Base-by-base conservation (phyloP, 331 rosid genomes). In the Quercus phellos region DNA sequence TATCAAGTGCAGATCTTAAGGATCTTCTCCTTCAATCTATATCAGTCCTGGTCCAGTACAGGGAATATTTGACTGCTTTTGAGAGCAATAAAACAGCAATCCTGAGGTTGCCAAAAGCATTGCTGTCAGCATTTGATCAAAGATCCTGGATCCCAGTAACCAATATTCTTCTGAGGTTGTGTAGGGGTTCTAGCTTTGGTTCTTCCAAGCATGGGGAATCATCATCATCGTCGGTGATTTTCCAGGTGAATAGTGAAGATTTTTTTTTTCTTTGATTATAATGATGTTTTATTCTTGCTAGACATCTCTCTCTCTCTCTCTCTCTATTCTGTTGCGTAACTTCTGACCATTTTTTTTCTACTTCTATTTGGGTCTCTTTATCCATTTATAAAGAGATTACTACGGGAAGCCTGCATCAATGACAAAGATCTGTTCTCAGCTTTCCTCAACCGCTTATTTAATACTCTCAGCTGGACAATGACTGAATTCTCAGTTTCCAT, bases 381-480 rank as follows among this genome's bases (percentile, higher is more conserved):
- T 88, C 76, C 80, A 56, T 12, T 13, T 46, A 63, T 83, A 86
- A 82, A 95, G 99, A 83, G 85, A 79, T 82, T 95, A 85, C 88
- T 95, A 55, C 90, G 86, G 86, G 94, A 91, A 74, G 93, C 97
- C 59, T 95, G 99, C 87, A 51, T 80, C 78, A 81, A 76, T 66
- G 90, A 95, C 78, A 89, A 90, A 84, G 96, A 72, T 55, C 72
- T 95, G 80, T 95, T 95, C 88, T 91, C 99, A 42, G 88, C 97
- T 75, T 95, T 95, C 83, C 91, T 95, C 79, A 95, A 95, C 83
- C 99, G 99, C 81, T 77, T 95, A 51, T 95, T 95, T 78, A 95
- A 95, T 85, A 92, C 96, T 32, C 97, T 95, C 46, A 92, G 99
- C 81, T 92, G 99, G 99, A 89, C 97, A 72, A 93, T 95, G 99